Evolutionary conservation across 306 rosid genomes (phyloP).

Genomic region (Quercus engelmannii): DNA sequence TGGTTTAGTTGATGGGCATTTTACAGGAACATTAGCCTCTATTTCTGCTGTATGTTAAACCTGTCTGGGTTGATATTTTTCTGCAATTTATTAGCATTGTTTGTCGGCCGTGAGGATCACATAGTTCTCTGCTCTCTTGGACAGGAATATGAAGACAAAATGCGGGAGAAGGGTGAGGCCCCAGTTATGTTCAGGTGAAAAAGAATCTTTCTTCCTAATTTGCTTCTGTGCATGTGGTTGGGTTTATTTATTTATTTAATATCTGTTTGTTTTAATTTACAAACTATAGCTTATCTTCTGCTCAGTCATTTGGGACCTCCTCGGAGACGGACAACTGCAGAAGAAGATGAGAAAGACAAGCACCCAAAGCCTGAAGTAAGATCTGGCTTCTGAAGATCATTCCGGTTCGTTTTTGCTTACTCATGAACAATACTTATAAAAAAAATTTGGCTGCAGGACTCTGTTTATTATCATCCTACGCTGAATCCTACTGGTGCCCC

Average conservation of each 20-base stretch:
- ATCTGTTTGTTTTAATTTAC: constrained; percentile 30
- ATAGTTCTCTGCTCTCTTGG: constrained; percentile 22
- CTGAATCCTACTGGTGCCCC: constrained; percentile 99
- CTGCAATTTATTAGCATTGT: neutral
- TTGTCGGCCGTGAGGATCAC: constrained; percentile 16
- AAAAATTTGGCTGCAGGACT: constrained; percentile 48
- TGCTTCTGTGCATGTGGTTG: constrained; percentile 1
- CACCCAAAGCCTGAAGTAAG: constrained; percentile 91
- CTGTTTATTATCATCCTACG: constrained; percentile 87
- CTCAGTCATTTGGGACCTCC: constrained; percentile 96
- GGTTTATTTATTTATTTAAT: constrained; percentile 9
- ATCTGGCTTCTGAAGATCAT: constrained; percentile 15
- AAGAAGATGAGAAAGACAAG: constrained; percentile 90
- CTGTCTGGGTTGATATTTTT: constrained; percentile 12
- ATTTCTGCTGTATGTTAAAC: constrained; percentile 10
- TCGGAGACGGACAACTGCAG: constrained; percentile 78
- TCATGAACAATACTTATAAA: neutral
- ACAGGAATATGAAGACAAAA: constrained; percentile 91
- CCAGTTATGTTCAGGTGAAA: constrained; percentile 98
- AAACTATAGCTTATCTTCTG: constrained; percentile 35
- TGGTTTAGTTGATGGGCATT: neutral
- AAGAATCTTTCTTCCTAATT: neutral
- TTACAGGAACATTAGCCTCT: neutral
- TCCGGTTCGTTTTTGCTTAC: neutral
- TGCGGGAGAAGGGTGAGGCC: constrained; percentile 87